Evolutionary conservation across 257 asterid genomes (phyloP), one percentile per base, ranked within the genome.

Genomic region (Rhazya stricta): DNA sequence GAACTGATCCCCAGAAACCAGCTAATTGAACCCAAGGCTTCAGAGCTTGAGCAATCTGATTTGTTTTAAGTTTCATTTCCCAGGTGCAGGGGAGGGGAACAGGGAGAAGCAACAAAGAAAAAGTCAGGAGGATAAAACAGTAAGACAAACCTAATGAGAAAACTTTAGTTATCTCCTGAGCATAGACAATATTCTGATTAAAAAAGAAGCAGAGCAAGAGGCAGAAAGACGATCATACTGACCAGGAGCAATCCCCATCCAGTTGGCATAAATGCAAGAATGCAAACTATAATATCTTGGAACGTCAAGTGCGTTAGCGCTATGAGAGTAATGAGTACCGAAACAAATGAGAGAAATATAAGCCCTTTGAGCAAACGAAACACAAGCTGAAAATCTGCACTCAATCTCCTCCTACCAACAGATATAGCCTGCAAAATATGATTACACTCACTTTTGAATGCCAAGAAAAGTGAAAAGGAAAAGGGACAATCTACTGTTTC

Each of bases 201-300:
- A 37, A 54, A 39, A 48, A 60, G 79, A 71, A 23, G 2, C 3
- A 27, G 2, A 41, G 11, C 3, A 5, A 53, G 30, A 68, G 41
- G 67, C 9, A 54, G 60, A 48, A 72, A 25, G 23, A 53, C 21
- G 36, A 51, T 62, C 50, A 37, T 63, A n/a, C 86, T 81, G 77
- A 94, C 98, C 98, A 83, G 58, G 57, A 94, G 96, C 77, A 94
- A 66, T 70, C 98, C 98, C 98, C 98, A 94, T 74, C 98, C 98
- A 0, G 98, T 91, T 8, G 98, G 98, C 96, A 91, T 86, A 85
- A 91, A 90, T 4, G 98, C 98, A 10, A 94, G 92, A 69, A 94
- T 82, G 90, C 96, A 90, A 72, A 91, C 96, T 53, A 91, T 82
- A 30, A 94, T 83, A 69, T 94, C 98, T 7, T 79, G 88, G 54